phyloP scores from a whole-genome alignment of 108 stramenopile genomes.

The Fragilariopsis cylindrus region DNA sequence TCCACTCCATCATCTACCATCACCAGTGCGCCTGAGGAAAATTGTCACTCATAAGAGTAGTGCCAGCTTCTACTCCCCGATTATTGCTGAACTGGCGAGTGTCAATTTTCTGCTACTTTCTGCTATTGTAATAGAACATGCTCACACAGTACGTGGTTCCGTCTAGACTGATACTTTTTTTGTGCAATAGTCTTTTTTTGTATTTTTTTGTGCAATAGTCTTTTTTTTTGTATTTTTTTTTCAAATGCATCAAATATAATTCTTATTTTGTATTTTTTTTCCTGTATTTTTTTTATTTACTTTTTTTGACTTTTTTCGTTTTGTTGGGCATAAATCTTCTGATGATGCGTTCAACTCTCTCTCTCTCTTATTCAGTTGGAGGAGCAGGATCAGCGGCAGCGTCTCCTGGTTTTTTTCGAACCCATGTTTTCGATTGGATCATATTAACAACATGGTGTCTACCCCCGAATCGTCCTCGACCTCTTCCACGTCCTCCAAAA shows the following conservation, averaged over 20 bases:
- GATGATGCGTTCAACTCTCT: not conserved
- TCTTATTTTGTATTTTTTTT: constrained; percentile 30
- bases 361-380: constrained; percentile 1
- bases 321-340: not conserved
- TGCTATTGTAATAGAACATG: too few relatives aligned
- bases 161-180: too few relatives aligned
- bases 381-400: constrained; percentile 18
- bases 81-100: too few relatives aligned
- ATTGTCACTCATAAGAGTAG: too few relatives aligned
- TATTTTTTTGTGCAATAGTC: not conserved
- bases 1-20: too few relatives aligned
- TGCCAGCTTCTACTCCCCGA: too few relatives aligned
- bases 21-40: too few relatives aligned
- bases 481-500: constrained; percentile 32
- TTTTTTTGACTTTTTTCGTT: not conserved
- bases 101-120: too few relatives aligned
- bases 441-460: constrained; percentile 54
- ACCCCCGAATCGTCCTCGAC: constrained; percentile 44
- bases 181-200: too few relatives aligned
- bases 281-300: constrained; percentile 16
- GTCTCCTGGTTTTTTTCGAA: constrained; percentile 49
- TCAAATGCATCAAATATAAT: constrained; percentile 28
- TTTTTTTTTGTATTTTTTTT: constrained; percentile 24
- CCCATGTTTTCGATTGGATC: constrained; percentile 79
- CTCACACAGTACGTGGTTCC: too few relatives aligned